Evolutionary conservation across 768 basidiomycete species (phyloP).

Genomic region (Polyporus arcularius): DNA sequence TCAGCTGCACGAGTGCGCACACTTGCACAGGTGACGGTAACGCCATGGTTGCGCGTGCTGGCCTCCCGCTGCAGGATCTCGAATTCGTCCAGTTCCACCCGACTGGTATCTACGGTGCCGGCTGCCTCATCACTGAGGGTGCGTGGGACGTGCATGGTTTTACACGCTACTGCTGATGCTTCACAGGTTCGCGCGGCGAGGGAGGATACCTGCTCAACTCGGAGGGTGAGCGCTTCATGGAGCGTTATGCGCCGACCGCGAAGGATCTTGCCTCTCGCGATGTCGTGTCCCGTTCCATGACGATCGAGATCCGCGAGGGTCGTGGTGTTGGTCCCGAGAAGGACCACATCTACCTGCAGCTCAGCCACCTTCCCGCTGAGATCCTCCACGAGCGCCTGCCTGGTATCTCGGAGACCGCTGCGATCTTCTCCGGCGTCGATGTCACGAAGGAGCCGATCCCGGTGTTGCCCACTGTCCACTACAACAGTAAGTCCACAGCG

Average conservation of each 20-base stretch:
- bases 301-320: constrained; percentile 96
- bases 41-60: constrained; percentile 87
- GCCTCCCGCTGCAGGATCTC: constrained; percentile 89
- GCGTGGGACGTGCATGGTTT: constrained; percentile 98
- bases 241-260: constrained; percentile 98
- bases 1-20: constrained; percentile 94
- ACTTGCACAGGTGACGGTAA: constrained; percentile 96
- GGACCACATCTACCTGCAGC: constrained; percentile 95
- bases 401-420: constrained; percentile 99
- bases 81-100: constrained; percentile 99
- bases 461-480: constrained; percentile 97
- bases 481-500: constrained; percentile 78
- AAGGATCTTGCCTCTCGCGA: constrained; percentile 99
- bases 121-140: constrained; percentile 89
- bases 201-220: constrained; percentile 98
- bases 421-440: constrained; percentile 98
- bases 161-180: constrained; percentile 88
- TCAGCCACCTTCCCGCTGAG: constrained; percentile 95
- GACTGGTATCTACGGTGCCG: constrained; percentile 95
- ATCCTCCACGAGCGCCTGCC: constrained; percentile 96
- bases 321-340: constrained; percentile 98
- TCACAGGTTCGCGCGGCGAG: constrained; percentile 93
- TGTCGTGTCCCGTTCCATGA: constrained; percentile 99
- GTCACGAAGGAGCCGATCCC: constrained; percentile 99
- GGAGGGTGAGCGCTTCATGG: constrained; percentile 99